Base-by-base conservation (phyloP, 768 basidiomycete species). In the Sarcodon sp. region DNA sequence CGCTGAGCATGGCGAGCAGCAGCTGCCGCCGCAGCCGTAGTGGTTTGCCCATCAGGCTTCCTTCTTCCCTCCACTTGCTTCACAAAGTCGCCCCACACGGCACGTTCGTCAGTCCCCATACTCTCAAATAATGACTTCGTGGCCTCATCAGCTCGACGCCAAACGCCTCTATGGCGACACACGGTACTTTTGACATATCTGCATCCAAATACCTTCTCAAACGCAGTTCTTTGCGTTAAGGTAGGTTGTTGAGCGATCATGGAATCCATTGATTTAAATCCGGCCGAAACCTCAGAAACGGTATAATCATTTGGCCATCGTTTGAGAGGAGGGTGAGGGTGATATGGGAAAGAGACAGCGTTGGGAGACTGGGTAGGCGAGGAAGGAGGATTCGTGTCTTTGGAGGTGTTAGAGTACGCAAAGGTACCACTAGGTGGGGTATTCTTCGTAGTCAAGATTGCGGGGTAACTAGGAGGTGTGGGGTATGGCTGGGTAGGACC, bases 301-400 rank as follows among this genome's bases (percentile, higher is more conserved):
- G 77, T 78, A 59, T 80, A 83, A 62, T 84, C 83, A 56, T 83
- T 83, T 34, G 83, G 83, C 83, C 83, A 85, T 11, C 80, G 75
- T 57, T 83, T 83, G 31, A 80, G 65, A 2, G 79, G 78, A 2
- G 79, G 77, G 53, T 79, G 78, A 0, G 78, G 71, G 53, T 76
- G 75, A 47, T 75, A 72, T 2, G 77, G 69, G 43, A 41, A 41
- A 16, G 71, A 68, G 21, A 66, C 35, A 45, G 53, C 47, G 10
- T 55, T 47, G 3, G 58, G 54, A 44, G 52, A 44, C 55, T 60
- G 50, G 46, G 52, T 43, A n/a, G 46, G 47, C 47, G 49, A 31
- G 18, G 50, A 43, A 43, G 11, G 54, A 15, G 39, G 39, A 3
- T 16, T 9, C 13, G 39, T 9, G 6, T 41, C 39, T 27, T 41